Evolutionary conservation across 257 asterid species (phyloP), one percentile per base, ranked within the genome.

Genomic region (Nicotiana otophora): DNA sequence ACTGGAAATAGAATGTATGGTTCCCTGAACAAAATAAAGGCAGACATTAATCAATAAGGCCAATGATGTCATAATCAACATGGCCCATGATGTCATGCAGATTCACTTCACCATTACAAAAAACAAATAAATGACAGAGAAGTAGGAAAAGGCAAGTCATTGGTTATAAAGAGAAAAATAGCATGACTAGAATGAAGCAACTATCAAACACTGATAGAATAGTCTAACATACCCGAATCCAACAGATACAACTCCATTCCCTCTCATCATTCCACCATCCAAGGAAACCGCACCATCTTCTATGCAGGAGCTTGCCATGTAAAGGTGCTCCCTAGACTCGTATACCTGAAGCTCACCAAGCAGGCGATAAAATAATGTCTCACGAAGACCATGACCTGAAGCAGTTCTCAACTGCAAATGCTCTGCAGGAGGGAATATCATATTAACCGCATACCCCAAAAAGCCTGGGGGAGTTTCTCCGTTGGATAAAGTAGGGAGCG

Each of bases 321-420:
- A 83, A 95, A 94, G 89, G 81, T 81, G 58, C 14, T 86, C 69
- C 31, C 88, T 87, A 54, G 80, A 83, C 62, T 65, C 15, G n/a
- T 92, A 92, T 31, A 94, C 97, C 85, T 92, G 98, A 82, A 92
- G 93, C 83, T 87, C 82, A 8, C 94, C 95, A 61, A 94, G 80
- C 14, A 92, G 96, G 46, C 88, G 86, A 82, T 85, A 88, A 77
- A 92, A 90, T 79, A 92, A 60, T 2, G 95, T 88, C 84, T 94
- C 93, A 0, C 93, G 84, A 3, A 92, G 92, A 28, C 90, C 89
- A 86, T 84, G 83, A 17, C 92, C 94, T 1, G 83, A 82, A 48
- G 65, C 15, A 4, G 90, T 86, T 75, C 88, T 91, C 84, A 88
- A 86, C 1, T 74, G 80, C 77, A 54, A 20, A 65, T 75, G 66